Conservation (phyloP, 768 basidiomycete genomes). For the Agaricus sinodeliciosus region DNA sequence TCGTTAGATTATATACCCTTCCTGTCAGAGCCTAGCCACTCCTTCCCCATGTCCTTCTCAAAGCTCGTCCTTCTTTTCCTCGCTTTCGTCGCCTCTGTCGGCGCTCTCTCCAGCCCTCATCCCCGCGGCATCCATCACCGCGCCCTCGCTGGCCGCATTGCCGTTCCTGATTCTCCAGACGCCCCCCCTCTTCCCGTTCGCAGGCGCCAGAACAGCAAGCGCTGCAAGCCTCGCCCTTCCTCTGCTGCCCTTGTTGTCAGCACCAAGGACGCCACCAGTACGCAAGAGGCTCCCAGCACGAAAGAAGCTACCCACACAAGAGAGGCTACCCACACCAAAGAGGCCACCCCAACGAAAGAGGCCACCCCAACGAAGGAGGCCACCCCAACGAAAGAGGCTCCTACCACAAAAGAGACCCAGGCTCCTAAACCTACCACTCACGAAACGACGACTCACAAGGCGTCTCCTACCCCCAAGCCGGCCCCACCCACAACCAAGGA, state of each 20-base stretch:
- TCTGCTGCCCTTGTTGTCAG: constrained; percentile 11
- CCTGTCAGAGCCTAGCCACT: constrained; percentile 7
- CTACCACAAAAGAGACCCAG: background rate
- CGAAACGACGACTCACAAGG: constrained; percentile 10
- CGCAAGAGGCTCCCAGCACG: constrained; percentile 1
- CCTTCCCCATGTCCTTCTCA: constrained; percentile 31
- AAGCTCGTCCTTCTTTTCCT: constrained; percentile 38
- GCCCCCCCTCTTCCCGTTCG: constrained; percentile 16
- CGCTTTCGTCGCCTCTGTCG: constrained; percentile 31
- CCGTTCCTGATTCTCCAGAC: constrained; percentile 23
- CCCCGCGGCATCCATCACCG: constrained; percentile 32
- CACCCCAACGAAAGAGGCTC: constrained; percentile 7
- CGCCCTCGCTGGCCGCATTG: constrained; percentile 38
- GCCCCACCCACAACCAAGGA: constrained; percentile 9
- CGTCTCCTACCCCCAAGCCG: constrained; percentile 12
- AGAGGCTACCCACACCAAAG: background rate
- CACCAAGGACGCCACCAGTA: constrained; percentile 12
- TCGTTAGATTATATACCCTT: constrained; percentile 5
- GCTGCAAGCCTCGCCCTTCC: constrained; percentile 30
- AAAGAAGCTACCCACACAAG: constrained; percentile 7
- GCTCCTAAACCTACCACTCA: constrained; percentile 2
- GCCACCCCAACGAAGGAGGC: constrained; percentile 1
- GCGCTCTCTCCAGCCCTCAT: constrained; percentile 36
- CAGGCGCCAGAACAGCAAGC: constrained; percentile 26
- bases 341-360: constrained; percentile 8